These are phyloP conservation scores for Aspergillus hancockii DNA, from an alignment of 495 filamentous ascomycete genomes.

Conservation along the genomic window DNA sequence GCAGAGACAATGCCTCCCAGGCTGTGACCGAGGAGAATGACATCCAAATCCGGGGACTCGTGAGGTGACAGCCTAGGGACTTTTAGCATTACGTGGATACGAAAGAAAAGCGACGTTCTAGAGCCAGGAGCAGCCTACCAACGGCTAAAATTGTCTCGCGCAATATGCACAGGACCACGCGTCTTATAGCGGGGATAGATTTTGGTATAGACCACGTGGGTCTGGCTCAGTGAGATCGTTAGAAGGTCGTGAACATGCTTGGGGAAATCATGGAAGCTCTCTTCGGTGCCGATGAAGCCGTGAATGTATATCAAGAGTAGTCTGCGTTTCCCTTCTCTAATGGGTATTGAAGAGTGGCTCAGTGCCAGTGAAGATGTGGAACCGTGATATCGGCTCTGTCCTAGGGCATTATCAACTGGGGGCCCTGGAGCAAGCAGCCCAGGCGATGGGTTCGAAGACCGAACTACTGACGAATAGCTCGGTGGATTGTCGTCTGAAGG, in stretches of 20 bases:
- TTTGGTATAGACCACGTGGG: conserved; percentile 82
- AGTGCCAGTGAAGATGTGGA: conserved; percentile 1
- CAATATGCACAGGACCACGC: conserved; percentile 69
- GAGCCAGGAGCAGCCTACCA: conserved; percentile 57
- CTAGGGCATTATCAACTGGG: background rate
- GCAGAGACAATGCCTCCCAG: conserved; percentile 86
- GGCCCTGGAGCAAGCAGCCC: background rate
- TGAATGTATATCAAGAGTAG: conserved; percentile 86
- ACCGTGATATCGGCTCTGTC: conserved; percentile 2
- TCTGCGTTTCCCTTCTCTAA: conserved; percentile 42
- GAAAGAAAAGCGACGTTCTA: background rate
- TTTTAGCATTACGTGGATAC: conserved; percentile 10
- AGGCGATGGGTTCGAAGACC: background rate
- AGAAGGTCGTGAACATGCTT: conserved; percentile 82
- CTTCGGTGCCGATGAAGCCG: conserved; percentile 90
- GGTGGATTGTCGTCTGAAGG: background rate
- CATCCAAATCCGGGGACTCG: conserved; percentile 71
- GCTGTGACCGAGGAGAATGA: conserved; percentile 84
- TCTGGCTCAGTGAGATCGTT: conserved; percentile 64
- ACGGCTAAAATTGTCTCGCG: conserved; percentile 74
- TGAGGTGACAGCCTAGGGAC: conserved; percentile 68
- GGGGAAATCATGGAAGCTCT: conserved; percentile 84
- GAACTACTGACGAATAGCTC: background rate
- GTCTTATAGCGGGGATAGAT: conserved; percentile 92
- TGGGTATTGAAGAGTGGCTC: background rate